phyloP scores from a whole-genome alignment of 169 alveolate genomes.

The Plasmodium sp. region DNA sequence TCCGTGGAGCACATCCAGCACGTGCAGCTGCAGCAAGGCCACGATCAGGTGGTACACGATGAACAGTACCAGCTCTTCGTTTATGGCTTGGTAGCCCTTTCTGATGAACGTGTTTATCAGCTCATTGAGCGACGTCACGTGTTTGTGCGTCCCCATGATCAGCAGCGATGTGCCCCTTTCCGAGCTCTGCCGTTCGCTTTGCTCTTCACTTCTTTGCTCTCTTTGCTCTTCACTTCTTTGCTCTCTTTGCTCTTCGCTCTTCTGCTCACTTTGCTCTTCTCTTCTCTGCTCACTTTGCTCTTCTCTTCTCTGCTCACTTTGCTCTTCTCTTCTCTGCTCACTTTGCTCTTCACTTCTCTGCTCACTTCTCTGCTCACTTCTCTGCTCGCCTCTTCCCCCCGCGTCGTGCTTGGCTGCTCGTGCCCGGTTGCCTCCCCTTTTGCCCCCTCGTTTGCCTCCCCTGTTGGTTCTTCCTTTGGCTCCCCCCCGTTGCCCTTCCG shows the following conservation, averaged over 20 bases:
- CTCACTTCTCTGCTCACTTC: neutral
- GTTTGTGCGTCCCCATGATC: conserved; percentile 38
- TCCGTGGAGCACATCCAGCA: conserved; percentile 57
- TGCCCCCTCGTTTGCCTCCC: neutral
- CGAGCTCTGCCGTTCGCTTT: neutral
- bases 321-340: neutral
- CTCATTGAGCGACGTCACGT: conserved; percentile 48
- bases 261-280: neutral
- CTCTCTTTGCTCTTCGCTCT: neutral
- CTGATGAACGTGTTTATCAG: conserved; percentile 24
- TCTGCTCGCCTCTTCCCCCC: neutral
- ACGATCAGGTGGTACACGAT: conserved; percentile 48
- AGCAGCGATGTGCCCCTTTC: conserved; percentile 20
- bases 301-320: neutral
- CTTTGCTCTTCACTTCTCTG: neutral
- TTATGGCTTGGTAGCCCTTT: conserved; percentile 27
- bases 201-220: neutral
- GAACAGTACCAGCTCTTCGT: conserved; percentile 47
- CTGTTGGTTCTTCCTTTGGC: neutral
- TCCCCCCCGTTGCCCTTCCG: neutral
- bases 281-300: neutral
- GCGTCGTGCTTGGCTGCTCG: neutral
- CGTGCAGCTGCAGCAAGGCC: conserved; percentile 39
- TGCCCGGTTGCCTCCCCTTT: neutral
- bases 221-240: neutral